Evolutionary conservation across 768 basidiomycete species (phyloP), one percentile per base, ranked within the genome.

Genomic region (Lactarius indigo): DNA sequence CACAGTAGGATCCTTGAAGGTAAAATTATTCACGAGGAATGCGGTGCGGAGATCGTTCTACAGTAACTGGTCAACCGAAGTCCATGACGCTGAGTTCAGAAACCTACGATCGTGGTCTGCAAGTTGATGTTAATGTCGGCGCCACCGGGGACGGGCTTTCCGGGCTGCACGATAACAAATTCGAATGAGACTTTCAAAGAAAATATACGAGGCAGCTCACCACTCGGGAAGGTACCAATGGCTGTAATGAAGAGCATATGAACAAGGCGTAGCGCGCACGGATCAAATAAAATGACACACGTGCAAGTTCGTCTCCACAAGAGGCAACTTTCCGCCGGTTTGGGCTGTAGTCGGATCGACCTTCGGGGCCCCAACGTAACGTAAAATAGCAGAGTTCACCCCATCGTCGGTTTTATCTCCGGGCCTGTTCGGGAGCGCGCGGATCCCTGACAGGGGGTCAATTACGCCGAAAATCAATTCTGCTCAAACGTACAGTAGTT

Each of bases 401-500:
- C 57, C 64, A 50, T 39, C 28, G 20, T 47, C 58, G 26, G 58
- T 44, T 15, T 31, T 50, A 30, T 33, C 23, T 3, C 23, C 17
- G 3, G 28, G n/a, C 39, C 20, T 17, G 50, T 65, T 60, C 7
- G 64, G 64, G 28, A 65, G 31, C 8, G 64, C 23, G 35, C 64
- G 64, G 5, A 65, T 65, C 64, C 63, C 63, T 64, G 41, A 5
- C 31, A 59, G 5, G 33, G 23, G 39, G 33, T 55, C 62, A 23
- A 15, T 33, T 7, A n/a, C 37, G 7, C 15, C 7, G 30, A n/a
- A 55, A 28, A 8, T 55, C 17, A 18, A 31, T 31, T 31, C 20
- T 9, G 13, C 1, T 58, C 35, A 31, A 31, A 35, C 57, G 18
- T 26, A 66, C 71, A 73, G 65, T 74, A 73, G 63, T 74, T 73